Evolutionary conservation across 192 early-diverging fungal species (phyloP).

Genomic region (Entrophospora sp.): DNA sequence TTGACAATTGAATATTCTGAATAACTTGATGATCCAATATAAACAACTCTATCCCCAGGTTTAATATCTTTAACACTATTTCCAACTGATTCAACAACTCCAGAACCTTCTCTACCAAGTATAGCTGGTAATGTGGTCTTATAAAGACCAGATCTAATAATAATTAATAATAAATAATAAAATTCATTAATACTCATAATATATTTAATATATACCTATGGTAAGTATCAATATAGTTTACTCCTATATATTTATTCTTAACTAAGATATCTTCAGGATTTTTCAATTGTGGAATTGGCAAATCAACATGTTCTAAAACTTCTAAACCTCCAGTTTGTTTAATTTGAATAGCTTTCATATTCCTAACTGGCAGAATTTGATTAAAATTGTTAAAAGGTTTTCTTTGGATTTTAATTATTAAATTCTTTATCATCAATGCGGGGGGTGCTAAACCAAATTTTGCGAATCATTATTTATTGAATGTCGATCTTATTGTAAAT

Average conservation of each 20-base stretch:
- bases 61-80: slow-evolving; percentile 49
- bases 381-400: too few species aligned
- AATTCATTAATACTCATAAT: neutral
- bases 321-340: slow-evolving; percentile 47
- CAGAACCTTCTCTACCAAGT: slow-evolving; percentile 74
- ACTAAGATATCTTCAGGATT: slow-evolving; percentile 57
- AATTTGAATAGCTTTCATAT: slow-evolving; percentile 42
- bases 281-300: slow-evolving; percentile 38
- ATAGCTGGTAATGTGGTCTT: slow-evolving; percentile 51
- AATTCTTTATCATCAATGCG: too few species aligned
- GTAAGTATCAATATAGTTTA: slow-evolving; percentile 93
- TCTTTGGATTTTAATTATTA: too few species aligned
- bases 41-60: slow-evolving; percentile 79
- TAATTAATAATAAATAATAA: neutral
- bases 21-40: slow-evolving; percentile 53
- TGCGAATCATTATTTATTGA: too few species aligned
- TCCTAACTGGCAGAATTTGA: too few species aligned
- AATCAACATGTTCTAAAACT: slow-evolving; percentile 39
- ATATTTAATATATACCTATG: slow-evolving; percentile 32
- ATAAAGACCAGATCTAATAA: slow-evolving; percentile 59
- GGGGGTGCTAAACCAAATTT: too few species aligned
- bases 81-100: slow-evolving; percentile 71
- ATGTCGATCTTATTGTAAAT: too few species aligned
- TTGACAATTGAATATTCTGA: slow-evolving; percentile 62
- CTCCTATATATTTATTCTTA: slow-evolving; percentile 63